Percentiles rank a stretch among this genome's conserved stretches.
These are phyloP conservation scores for Kondoa subrosea DNA, from an alignment of 768 basidiomycete species.

Conservation along the genomic window DNA sequence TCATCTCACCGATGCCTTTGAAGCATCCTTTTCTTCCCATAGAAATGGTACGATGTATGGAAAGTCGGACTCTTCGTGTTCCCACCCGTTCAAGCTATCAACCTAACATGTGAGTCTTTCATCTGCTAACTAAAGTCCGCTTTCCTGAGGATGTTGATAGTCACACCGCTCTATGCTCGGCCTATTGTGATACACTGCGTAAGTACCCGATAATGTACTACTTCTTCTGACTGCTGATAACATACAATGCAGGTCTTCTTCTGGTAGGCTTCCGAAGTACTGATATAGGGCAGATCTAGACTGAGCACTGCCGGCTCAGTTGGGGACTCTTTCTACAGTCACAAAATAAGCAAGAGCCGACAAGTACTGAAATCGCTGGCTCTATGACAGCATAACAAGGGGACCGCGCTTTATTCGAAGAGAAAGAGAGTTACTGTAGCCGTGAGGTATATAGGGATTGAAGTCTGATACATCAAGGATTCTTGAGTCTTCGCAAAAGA, in stretches of 20 bases:
- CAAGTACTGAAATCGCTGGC: no score
- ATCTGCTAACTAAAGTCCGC: not conserved
- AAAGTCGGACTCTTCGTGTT: not conserved
- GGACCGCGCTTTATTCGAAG: no score
- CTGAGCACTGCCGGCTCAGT: not conserved
- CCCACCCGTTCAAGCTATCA: not conserved
- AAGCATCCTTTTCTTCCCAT: not conserved
- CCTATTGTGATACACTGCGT: not conserved
- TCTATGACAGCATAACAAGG: no score
- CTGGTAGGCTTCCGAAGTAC: not conserved
- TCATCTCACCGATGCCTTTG: no score
- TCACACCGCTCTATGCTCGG: not conserved
- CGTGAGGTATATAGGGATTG: no score
- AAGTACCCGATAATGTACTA: not conserved
- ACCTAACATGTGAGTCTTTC: not conserved
- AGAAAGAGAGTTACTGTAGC: no score
- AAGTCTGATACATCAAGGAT: no score
- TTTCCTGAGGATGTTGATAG: not conserved
- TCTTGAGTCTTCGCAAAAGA: no score
- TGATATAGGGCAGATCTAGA: not conserved
- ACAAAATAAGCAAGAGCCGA: not conserved
- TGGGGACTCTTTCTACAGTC: not conserved
- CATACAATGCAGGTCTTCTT: not conserved
- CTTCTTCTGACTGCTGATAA: not conserved
- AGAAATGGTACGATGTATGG: not conserved